A percentile compares a stretch with the other conserved stretches of the same genome.
These are phyloP conservation scores for Mollisia scopiformis DNA, from an alignment of 2,329 filamentous ascomycete genomes.

Conservation along the genomic window DNA sequence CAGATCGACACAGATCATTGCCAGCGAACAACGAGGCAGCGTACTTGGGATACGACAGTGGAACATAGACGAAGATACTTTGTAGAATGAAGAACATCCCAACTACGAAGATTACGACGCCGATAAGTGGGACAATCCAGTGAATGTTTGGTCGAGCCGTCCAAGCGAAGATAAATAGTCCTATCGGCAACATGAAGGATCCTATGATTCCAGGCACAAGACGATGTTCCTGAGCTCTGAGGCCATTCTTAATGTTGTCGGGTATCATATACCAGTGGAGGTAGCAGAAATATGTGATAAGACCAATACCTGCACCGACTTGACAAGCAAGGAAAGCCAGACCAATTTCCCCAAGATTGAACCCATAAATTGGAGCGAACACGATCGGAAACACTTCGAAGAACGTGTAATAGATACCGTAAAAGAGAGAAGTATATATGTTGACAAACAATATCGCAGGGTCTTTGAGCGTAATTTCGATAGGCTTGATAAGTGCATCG, in stretches of 20 bases:
- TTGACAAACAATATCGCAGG: slow-evolving; percentile 63
- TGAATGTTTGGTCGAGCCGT: slow-evolving; percentile 52
- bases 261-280: slow-evolving; percentile 49
- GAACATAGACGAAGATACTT: slow-evolving; percentile 60
- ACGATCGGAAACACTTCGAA: slow-evolving; percentile 68
- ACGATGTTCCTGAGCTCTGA: slow-evolving; percentile 53
- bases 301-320: slow-evolving; percentile 53
- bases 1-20: slow-evolving; percentile 41
- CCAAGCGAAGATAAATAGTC: slow-evolving; percentile 60
- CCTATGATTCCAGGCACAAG: slow-evolving; percentile 56
- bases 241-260: slow-evolving; percentile 50
- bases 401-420: slow-evolving; percentile 62
- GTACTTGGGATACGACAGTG: slow-evolving; percentile 51
- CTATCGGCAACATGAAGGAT: slow-evolving; percentile 54
- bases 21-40: slow-evolving; percentile 55
- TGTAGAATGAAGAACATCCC: slow-evolving; percentile 55
- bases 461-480: slow-evolving; percentile 59
- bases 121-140: slow-evolving; percentile 58
- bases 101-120: slow-evolving; percentile 52
- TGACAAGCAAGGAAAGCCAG: slow-evolving; percentile 62
- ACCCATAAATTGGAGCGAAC: slow-evolving; percentile 59
- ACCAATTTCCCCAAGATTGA: slow-evolving; percentile 58
- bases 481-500: slow-evolving; percentile 60
- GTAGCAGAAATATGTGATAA: slow-evolving; percentile 45
- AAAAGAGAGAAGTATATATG: slow-evolving; percentile 61